A percentile compares a stretch with the other conserved stretches of the same genome.
These are phyloP conservation scores for Pisolithus tinctorius DNA, from an alignment of 768 basidiomycete species.

Conservation along the genomic window DNA sequence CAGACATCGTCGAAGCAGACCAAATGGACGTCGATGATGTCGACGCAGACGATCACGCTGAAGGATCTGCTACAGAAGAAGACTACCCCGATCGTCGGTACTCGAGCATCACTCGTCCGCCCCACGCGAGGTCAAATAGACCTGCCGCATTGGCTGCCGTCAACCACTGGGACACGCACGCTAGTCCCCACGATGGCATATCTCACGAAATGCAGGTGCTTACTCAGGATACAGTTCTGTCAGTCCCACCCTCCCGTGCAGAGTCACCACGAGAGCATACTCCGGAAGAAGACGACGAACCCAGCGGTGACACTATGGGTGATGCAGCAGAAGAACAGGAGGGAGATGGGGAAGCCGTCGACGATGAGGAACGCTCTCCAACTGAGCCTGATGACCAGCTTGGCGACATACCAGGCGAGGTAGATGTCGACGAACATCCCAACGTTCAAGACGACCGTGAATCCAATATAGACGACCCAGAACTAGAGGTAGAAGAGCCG, in stretches of 20 bases:
- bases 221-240: constrained; percentile 7
- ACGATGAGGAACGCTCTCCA: constrained; percentile 19
- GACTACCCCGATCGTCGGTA: constrained; percentile 19
- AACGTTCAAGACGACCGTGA: constrained; percentile 6
- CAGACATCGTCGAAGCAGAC: constrained; percentile 16
- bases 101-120: constrained; percentile 20
- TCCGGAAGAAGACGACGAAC: constrained; percentile 25
- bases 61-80: constrained; percentile 8
- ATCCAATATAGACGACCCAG: constrained; percentile 12
- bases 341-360: constrained; percentile 10
- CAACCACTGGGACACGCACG: not conserved
- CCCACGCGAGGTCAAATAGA: constrained; percentile 33
- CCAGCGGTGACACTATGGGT: constrained; percentile 12
- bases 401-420: constrained; percentile 10
- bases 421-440: constrained; percentile 30
- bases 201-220: not conserved
- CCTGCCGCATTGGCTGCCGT: not conserved
- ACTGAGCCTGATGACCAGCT: constrained; percentile 10
- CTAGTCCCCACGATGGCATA: not conserved
- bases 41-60: constrained; percentile 12
- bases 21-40: constrained; percentile 28
- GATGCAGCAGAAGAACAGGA: constrained; percentile 6
- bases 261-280: constrained; percentile 2
- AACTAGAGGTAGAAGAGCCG: constrained; percentile 17
- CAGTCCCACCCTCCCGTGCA: not conserved